Evolutionary conservation across 2,329 filamentous ascomycete genomes (phyloP).

Genomic region (Dactylellina parvicollis): DNA sequence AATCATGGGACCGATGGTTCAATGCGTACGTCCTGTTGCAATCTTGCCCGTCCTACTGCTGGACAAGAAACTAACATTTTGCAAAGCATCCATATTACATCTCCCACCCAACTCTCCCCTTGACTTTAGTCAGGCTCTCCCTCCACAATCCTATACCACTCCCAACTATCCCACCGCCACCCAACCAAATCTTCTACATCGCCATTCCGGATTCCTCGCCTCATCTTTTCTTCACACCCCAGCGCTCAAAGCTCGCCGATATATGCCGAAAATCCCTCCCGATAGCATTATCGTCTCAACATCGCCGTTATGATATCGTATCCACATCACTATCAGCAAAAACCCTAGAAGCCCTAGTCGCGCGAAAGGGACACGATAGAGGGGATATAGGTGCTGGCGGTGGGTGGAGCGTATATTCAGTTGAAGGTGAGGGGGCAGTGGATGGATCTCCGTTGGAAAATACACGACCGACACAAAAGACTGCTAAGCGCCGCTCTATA

Average conservation of each 20-base stretch:
- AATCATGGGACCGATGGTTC: conserved; percentile 70
- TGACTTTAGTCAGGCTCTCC: conserved; percentile 56
- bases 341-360: conserved; percentile 75
- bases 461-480: conserved; percentile 23
- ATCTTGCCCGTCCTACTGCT: conserved; percentile 68
- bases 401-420: conserved; percentile 81
- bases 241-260: conserved; percentile 68
- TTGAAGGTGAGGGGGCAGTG: conserved; percentile 67
- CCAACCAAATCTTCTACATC: conserved; percentile 73
- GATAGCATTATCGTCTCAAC: conserved; percentile 79
- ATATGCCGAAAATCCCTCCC: conserved; percentile 82
- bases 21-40: conserved; percentile 37
- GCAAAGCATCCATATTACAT: conserved; percentile 76
- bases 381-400: conserved; percentile 76
- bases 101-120: conserved; percentile 66
- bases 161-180: conserved; percentile 63
- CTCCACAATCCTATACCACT: conserved; percentile 59
- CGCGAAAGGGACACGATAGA: conserved; percentile 73
- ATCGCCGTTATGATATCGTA: conserved; percentile 75
- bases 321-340: conserved; percentile 75
- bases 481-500: conserved; percentile 63
- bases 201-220: conserved; percentile 84
- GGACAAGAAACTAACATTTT: conserved; percentile 73
- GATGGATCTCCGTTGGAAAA: conserved; percentile 65
- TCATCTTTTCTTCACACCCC: conserved; percentile 70